Evolutionary conservation across 2,329 filamentous ascomycete species (phyloP).

Genomic region (Aspergillus alliaceus): DNA sequence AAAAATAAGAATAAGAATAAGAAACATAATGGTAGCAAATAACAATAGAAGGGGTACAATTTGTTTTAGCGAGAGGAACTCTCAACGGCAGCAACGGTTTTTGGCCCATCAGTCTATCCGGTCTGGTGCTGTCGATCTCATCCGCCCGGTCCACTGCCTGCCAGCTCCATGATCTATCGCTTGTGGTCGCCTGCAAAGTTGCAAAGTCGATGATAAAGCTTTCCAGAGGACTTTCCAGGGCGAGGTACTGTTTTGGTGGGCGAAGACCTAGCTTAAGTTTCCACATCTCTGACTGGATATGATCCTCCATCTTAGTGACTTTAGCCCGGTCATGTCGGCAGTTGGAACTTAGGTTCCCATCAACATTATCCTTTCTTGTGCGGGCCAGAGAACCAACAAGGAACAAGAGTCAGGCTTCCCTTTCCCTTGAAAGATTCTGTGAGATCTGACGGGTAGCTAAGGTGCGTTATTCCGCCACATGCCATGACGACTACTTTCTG

Average conservation of each 20-base stretch:
- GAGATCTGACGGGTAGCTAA: background rate
- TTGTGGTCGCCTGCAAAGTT: conserved; percentile 4
- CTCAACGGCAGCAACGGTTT: conserved; percentile 19
- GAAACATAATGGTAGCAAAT: too few species aligned
- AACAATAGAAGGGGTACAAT: background rate
- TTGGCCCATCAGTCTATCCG: conserved; percentile 8
- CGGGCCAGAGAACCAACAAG: background rate
- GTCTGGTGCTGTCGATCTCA: conserved; percentile 18
- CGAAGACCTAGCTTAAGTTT: background rate
- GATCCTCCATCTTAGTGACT: background rate
- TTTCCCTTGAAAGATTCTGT: background rate
- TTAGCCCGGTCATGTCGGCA: conserved; percentile 7
- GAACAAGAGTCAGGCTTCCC: background rate
- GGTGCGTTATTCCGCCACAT: background rate
- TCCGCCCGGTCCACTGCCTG: conserved; percentile 9
- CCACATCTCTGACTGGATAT: background rate
- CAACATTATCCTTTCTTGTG: background rate
- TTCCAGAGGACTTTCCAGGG: background rate
- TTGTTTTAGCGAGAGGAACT: conserved; percentile 7
- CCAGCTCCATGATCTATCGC: conserved; percentile 11
- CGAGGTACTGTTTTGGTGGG: background rate
- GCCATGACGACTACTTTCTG: background rate
- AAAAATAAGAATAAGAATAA: background rate
- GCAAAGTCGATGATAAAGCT: conserved; percentile 2
- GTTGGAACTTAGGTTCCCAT: background rate